Evolutionary conservation across 1,284 basidiomycete genomes (phyloP).

Genomic region (Lentinula novae-zelandiae): DNA sequence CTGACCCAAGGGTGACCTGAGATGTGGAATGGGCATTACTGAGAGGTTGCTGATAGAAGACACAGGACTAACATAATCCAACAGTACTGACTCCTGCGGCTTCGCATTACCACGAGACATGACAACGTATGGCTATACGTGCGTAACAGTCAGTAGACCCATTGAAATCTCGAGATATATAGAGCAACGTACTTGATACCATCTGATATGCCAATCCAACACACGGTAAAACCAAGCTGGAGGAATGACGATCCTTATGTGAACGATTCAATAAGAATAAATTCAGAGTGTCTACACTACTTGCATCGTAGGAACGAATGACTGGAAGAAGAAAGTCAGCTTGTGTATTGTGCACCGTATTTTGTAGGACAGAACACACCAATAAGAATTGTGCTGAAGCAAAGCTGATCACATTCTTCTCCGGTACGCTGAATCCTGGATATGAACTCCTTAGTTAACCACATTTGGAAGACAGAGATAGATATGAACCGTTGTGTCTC

Average conservation of each 20-base stretch:
- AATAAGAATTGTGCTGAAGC: conserved; percentile 53
- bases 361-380: conserved; percentile 31
- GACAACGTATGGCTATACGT: conserved; percentile 49
- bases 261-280: conserved; percentile 13
- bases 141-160: background rate
- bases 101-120: conserved; percentile 46
- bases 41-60: background rate
- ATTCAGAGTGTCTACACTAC: conserved; percentile 22
- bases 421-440: conserved; percentile 50
- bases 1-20: conserved; percentile 43
- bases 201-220: conserved; percentile 45
- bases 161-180: background rate
- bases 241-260: conserved; percentile 31
- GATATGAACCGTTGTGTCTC: conserved; percentile 39
- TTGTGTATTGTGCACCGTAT: conserved; percentile 4
- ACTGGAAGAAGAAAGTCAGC: conserved; percentile 28
- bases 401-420: conserved; percentile 43
- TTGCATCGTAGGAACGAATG: conserved; percentile 53
- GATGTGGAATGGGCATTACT: background rate
- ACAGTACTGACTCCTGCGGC: conserved; percentile 53
- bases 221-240: conserved; percentile 39
- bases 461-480: background rate
- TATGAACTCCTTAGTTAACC: background rate
- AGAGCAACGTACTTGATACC: conserved; percentile 40
- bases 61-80: conserved; percentile 51